Percentiles rank a stretch among this genome's conserved stretches.
phyloP scores from a whole-genome alignment of 352 stramenopile genomes.

The Phytophthora foliorum region DNA sequence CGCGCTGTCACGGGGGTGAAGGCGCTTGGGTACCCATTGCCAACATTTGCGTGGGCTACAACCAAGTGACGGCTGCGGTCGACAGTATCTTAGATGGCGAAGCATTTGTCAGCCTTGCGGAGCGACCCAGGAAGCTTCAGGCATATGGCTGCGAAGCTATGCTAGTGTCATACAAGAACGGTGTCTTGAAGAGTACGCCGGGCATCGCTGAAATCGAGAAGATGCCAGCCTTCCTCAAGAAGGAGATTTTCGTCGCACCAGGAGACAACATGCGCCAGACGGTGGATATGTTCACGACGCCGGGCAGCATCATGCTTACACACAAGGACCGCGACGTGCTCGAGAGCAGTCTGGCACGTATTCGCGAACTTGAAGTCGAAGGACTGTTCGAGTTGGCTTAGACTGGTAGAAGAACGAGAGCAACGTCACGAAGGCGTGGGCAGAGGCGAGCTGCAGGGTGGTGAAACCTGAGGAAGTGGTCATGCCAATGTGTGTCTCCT shows the following conservation, averaged over 20 bases:
- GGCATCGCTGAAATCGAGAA: conserved; percentile 92
- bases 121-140: conserved; percentile 74
- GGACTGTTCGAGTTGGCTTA: conserved; percentile 81
- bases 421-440: conserved; percentile 13
- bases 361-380: conserved; percentile 88
- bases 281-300: conserved; percentile 96
- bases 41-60: conserved; percentile 94
- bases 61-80: conserved; percentile 93
- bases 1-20: conserved; percentile 96
- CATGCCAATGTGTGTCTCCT: conserved; percentile 17
- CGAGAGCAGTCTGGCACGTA: conserved; percentile 87
- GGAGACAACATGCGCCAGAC: conserved; percentile 92
- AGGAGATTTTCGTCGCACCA: conserved; percentile 90
- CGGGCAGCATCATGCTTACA: conserved; percentile 95
- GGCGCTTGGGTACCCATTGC: conserved; percentile 94
- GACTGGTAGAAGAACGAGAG: conserved; percentile 31
- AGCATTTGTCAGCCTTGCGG: conserved; percentile 68
- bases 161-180: conserved; percentile 94
- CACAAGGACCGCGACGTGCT: conserved; percentile 91
- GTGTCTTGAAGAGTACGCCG: conserved; percentile 91
- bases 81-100: conserved; percentile 80
- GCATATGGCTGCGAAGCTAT: conserved; percentile 94
- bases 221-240: conserved; percentile 93
- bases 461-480: conserved; percentile 4
- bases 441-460: not conserved